Conservation (phyloP, 169 alveolate species). For the Theileria sp. region DNA sequence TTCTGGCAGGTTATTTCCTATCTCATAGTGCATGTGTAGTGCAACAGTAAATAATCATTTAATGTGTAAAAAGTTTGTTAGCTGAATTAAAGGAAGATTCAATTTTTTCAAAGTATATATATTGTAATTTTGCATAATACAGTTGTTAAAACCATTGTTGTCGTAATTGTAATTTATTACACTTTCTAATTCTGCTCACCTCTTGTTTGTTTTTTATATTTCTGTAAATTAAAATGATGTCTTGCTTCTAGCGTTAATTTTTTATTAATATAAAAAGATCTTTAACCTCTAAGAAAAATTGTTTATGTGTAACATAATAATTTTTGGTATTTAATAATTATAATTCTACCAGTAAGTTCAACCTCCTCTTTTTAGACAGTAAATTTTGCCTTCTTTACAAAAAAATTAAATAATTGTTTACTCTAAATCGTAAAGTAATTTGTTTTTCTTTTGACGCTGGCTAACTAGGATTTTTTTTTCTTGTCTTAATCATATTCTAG, state of each 20-base stretch:
- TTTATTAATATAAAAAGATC: background rate
- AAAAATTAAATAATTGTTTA: background rate
- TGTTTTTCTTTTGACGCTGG: background rate
- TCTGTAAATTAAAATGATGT: background rate
- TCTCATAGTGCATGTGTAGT: slow-evolving; percentile 33
- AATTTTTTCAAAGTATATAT: background rate
- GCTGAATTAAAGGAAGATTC: slow-evolving; percentile 29
- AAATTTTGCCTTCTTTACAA: background rate
- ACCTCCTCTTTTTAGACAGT: background rate
- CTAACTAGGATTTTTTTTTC: background rate
- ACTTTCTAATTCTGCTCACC: background rate
- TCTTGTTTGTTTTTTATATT: background rate
- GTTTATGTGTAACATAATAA: slow-evolving; percentile 1
- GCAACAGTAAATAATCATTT: background rate
- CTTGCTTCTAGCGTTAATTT: background rate
- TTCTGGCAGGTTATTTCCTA: background rate
- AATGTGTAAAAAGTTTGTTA: background rate
- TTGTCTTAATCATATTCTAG: background rate
- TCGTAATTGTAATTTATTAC: background rate
- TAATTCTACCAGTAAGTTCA: background rate
- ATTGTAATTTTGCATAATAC: background rate
- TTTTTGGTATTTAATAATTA: background rate
- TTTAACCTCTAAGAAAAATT: background rate
- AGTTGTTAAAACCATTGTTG: background rate
- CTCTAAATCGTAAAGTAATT: background rate